Percentiles rank a stretch among this genome's conserved stretches.
phyloP scores from a whole-genome alignment of 805 yeast species.

The Cephaloascus fragrans region DNA sequence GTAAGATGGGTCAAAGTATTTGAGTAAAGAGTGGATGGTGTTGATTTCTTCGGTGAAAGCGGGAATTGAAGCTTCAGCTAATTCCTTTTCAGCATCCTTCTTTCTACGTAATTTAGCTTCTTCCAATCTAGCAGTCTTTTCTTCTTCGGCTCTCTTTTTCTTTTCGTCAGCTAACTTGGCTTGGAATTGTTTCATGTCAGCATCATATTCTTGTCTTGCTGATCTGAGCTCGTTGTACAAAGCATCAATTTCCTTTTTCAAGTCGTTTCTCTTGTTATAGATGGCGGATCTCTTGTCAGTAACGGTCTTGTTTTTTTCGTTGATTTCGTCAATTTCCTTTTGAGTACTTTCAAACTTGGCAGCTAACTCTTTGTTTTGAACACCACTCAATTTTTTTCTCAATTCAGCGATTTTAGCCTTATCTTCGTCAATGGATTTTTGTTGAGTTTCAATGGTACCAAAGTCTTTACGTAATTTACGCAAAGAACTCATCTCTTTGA shows the following conservation, averaged over 20 bases:
- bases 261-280: constrained; percentile 54
- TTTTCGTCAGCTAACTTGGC: constrained; percentile 59
- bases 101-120: constrained; percentile 43
- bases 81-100: constrained; percentile 57
- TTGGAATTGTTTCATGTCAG: constrained; percentile 63
- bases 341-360: constrained; percentile 60
- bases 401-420: constrained; percentile 66
- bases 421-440: constrained; percentile 71
- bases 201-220: constrained; percentile 67
- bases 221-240: constrained; percentile 57
- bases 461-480: constrained; percentile 77
- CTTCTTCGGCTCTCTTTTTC: constrained; percentile 51
- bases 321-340: constrained; percentile 60
- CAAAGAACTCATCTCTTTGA: constrained; percentile 78
- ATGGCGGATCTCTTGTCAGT: constrained; percentile 59
- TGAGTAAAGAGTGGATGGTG: constrained; percentile 62
- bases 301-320: constrained; percentile 45
- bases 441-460: constrained; percentile 61
- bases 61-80: constrained; percentile 68
- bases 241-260: constrained; percentile 60
- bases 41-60: constrained; percentile 77
- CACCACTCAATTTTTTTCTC: constrained; percentile 53
- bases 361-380: constrained; percentile 56
- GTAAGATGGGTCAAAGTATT: constrained; percentile 69
- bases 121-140: constrained; percentile 32